Base-by-base conservation (phyloP, 208 protist species). In the Trypanosoma platydactyli region DNA sequence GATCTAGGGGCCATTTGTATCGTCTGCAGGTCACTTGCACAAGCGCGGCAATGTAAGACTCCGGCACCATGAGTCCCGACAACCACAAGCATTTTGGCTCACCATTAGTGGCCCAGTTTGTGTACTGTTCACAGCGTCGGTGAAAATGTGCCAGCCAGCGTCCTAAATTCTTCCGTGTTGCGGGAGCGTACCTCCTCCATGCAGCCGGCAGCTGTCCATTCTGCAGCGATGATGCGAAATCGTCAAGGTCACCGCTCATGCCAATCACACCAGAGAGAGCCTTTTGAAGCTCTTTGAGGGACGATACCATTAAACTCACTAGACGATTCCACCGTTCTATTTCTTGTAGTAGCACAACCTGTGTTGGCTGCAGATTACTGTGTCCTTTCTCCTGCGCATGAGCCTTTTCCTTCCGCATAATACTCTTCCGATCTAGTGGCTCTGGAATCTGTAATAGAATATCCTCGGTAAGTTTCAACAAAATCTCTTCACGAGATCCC, bases 51-150 rank as follows among this genome's bases (percentile, higher is more conserved):
- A 99, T 86, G 70, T 98, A 99, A 9, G 98, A 97, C 61, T 99
- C 97, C 1, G 98, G 98, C 49, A 99, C 91, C 86, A 99, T 98
- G n/a, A 99, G 89, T 5, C 98, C 98, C 6, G 96, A 97, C 7
- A 99, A 92, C 98, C 98, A 99, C 83, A 99, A 98, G 57, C 98
- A 98, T 62, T 87, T 84, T 6, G 98, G 98, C 75, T 99, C 98
- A 20, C 97, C 97, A 60, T 95, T 79, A 45, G 81, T 73, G 50
- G 97, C 87, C 98, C 98, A 99, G 11, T 74, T n/a, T 9, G 83
- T 64, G 86, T 99, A 99, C 82, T 99, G 98, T 58, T 83, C 61
- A 50, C 97, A 75, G 13, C 98, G 85, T 11, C 79, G 66, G 49
- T 95, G 78, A 76, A 99, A 99, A 76, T 99, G 97, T 3, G 82